Evolutionary conservation across 345 rosid species (phyloP).

Genomic region (Arabidopsis suecica): DNA sequence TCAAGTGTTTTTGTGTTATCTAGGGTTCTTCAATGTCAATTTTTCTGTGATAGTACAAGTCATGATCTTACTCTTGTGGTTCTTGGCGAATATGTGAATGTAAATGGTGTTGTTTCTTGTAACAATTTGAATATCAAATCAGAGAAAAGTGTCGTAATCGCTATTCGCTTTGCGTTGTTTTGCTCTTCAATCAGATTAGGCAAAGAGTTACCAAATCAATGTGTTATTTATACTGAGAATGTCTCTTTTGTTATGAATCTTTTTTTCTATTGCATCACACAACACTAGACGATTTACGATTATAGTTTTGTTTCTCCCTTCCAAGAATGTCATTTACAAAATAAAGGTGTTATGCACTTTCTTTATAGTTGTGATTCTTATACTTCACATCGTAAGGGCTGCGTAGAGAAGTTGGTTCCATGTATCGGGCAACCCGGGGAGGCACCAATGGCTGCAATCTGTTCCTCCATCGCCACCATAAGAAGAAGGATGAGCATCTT

Average conservation of each 20-base stretch:
- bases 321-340: conserved; percentile 48
- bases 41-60: neutral
- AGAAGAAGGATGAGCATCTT: conserved; percentile 89
- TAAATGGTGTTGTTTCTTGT: too few relatives aligned
- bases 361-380: neutral
- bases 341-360: conserved; percentile 27
- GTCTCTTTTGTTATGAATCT: conserved; percentile 11
- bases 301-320: conserved; percentile 23
- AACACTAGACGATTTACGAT: neutral
- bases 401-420: conserved; percentile 97
- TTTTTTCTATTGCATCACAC: conserved; percentile 28
- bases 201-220: neutral
- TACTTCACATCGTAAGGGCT: conserved; percentile 63
- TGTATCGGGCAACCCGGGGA: conserved; percentile 94
- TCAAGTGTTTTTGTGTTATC: neutral
- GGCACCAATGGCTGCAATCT: conserved; percentile 99
- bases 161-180: too few relatives aligned
- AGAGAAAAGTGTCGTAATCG: too few relatives aligned
- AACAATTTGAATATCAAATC: too few relatives aligned
- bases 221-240: neutral
- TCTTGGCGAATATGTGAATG: too few relatives aligned
- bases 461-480: conserved; percentile 62
- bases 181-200: neutral
- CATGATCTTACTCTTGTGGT: neutral
- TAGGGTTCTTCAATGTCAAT: conserved; percentile 29